A percentile compares a stretch with the other conserved stretches of the same genome.
Conservation (phyloP, 768 basidiomycete genomes). For the Lepiota venenata region DNA sequence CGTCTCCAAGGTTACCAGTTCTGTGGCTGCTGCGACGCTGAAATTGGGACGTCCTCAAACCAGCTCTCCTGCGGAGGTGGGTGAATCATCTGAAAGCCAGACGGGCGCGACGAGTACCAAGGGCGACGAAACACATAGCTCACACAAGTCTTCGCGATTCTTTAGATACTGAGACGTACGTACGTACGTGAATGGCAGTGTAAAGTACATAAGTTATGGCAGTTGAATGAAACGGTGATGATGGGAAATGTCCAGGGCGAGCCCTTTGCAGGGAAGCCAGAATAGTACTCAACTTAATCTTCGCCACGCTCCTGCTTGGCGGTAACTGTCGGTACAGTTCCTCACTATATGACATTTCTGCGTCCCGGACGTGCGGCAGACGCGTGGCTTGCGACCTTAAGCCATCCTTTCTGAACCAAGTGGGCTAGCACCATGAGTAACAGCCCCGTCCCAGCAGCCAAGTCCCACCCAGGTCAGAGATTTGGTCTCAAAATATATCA, state of each 20-base stretch:
- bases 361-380: conserved; percentile 2
- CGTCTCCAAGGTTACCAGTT: neutral
- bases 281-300: neutral
- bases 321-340: neutral
- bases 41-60: neutral
- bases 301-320: neutral
- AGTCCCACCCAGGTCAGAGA: conserved; percentile 2
- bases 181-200: too few species aligned
- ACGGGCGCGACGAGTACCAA: neutral
- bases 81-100: neutral
- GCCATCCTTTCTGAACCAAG: neutral
- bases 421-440: neutral
- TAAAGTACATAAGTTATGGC: too few species aligned
- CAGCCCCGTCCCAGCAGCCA: neutral
- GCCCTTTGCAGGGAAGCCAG: too few species aligned
- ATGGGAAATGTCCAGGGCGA: neutral
- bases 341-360: conserved; percentile 1
- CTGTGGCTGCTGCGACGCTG: neutral
- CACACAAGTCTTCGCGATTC: conserved; percentile 4
- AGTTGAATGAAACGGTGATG: neutral
- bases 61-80: too few species aligned
- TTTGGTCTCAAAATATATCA: neutral
- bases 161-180: conserved; percentile 1
- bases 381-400: conserved; percentile 5
- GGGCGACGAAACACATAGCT: neutral